Conservation (phyloP, 176 grass and related monocot species). For the Sorghum bicolor region Sorghum_bicolor_NCBIv3 NC_012870.2:74623501-74624000, state of each 20-base stretch:
- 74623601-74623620: too few species aligned
- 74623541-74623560: slow-evolving; percentile 12
- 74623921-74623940: not conserved
- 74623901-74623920: not conserved
- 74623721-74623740: not conserved
- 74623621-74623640: too few species aligned
- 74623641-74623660: too few species aligned
- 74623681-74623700: too few species aligned
- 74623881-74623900: not conserved
- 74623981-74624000: not conserved
- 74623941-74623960: not conserved
- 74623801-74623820: not conserved
- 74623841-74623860: not conserved
- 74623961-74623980: not conserved
- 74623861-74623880: not conserved
- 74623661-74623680: too few species aligned
- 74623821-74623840: not conserved
- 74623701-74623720: too few species aligned
- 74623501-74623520: slow-evolving; percentile 99
- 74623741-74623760: not conserved
- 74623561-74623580: too few species aligned
- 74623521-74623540: slow-evolving; percentile 96
- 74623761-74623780: not conserved
- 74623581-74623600: too few species aligned
- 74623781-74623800: not conserved